Percentiles rank a stretch among this genome's conserved stretches.
These are phyloP conservation scores for Botrytis fragariae DNA, from an alignment of 2,329 filamentous ascomycete genomes.

Conservation along the genomic window DNA sequence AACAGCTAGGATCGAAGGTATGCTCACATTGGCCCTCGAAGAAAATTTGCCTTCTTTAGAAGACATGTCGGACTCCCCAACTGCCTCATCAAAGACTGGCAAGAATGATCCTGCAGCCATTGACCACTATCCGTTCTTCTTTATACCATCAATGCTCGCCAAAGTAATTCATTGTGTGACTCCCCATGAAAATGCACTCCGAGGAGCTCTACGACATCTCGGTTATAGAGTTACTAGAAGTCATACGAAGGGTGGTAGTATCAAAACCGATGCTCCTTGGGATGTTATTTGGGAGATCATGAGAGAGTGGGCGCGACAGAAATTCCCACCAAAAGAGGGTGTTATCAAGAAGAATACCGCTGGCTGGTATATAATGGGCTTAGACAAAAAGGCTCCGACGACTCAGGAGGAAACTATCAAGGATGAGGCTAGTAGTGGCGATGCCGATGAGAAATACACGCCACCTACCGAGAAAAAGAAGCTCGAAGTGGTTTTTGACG, in stretches of 20 bases:
- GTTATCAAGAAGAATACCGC: constrained; percentile 68
- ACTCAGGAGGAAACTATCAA: constrained; percentile 21
- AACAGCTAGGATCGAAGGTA: constrained; percentile 77
- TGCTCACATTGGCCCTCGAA: constrained; percentile 85
- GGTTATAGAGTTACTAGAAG: constrained; percentile 83
- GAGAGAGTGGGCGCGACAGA: constrained; percentile 85
- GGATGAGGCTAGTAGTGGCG: neutral
- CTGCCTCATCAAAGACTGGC: constrained; percentile 43
- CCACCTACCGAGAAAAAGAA: constrained; percentile 36
- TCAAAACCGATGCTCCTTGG: constrained; percentile 95
- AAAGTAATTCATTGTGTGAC: constrained; percentile 77
- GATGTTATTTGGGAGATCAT: constrained; percentile 87
- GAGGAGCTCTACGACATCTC: constrained; percentile 75
- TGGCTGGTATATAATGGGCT: constrained; percentile 66
- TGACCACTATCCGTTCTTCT: constrained; percentile 82
- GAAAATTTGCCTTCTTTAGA: constrained; percentile 48
- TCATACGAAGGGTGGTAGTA: constrained; percentile 83
- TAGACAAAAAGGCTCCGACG: constrained; percentile 28
- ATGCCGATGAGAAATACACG: constrained; percentile 19
- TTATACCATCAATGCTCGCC: constrained; percentile 71
- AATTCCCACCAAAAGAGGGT: constrained; percentile 70
- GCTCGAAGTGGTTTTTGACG: constrained; percentile 69
- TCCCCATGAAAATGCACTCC: constrained; percentile 73
- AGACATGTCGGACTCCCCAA: constrained; percentile 29
- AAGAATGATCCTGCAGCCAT: constrained; percentile 57